Evolutionary conservation across 306 rosid species (phyloP).

Genomic region (Lupinus albus): DNA sequence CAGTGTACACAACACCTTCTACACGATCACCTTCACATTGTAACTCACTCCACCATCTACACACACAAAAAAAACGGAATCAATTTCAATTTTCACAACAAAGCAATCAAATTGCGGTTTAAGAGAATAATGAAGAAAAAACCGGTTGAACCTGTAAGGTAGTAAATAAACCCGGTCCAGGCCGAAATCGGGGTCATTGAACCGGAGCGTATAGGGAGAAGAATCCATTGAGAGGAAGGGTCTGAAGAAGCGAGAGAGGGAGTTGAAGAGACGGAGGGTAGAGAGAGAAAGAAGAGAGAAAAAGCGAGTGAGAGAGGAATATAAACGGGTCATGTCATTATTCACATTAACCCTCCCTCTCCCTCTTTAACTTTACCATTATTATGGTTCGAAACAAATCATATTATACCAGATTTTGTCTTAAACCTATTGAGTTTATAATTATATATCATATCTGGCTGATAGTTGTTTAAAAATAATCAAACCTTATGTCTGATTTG

Average conservation of each 20-base stretch:
- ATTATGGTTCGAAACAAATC: too few relatives aligned
- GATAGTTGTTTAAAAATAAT: too few relatives aligned
- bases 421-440: too few relatives aligned
- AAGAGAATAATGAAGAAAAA: too few relatives aligned
- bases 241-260: slow-evolving; percentile 55
- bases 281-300: slow-evolving; percentile 62
- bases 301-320: slow-evolving; percentile 58
- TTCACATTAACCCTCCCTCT: too few relatives aligned
- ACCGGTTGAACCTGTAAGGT: slow-evolving; percentile 53
- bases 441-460: too few relatives aligned
- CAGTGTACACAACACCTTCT: slow-evolving; percentile 64
- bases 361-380: too few relatives aligned
- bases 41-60: slow-evolving; percentile 77
- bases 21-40: slow-evolving; percentile 45
- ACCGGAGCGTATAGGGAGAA: slow-evolving; percentile 42
- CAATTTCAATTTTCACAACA: background rate
- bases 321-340: slow-evolving; percentile 66
- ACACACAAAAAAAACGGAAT: too few relatives aligned
- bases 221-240: slow-evolving; percentile 47
- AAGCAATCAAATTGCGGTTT: background rate
- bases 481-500: too few relatives aligned
- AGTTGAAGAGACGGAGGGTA: slow-evolving; percentile 70
- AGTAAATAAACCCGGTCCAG: slow-evolving; percentile 66
- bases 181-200: slow-evolving; percentile 45
- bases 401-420: too few relatives aligned